Conservation (phyloP, 768 basidiomycete species). For the Pisolithus albus region DNA sequence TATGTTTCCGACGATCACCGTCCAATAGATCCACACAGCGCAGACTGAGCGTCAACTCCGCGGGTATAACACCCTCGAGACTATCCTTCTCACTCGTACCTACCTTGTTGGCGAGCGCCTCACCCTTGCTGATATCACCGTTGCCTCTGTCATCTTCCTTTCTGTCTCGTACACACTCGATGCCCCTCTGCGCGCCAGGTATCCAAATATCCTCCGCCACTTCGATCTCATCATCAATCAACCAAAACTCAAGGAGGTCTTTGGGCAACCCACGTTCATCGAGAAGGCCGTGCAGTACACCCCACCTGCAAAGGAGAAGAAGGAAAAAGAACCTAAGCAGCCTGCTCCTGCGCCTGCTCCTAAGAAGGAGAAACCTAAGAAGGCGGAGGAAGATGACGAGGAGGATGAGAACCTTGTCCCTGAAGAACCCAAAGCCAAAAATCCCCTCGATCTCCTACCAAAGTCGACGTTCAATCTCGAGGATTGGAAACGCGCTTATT, state of each 20-base stretch:
- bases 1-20: neutral
- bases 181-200: conserved; percentile 52
- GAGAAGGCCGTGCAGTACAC: conserved; percentile 69
- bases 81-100: conserved; percentile 69
- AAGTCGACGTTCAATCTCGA: conserved; percentile 85
- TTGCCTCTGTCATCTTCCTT: conserved; percentile 54
- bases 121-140: conserved; percentile 80
- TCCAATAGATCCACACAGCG: conserved; percentile 48
- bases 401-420: conserved; percentile 72
- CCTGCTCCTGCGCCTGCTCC: no score
- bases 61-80: conserved; percentile 62
- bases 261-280: conserved; percentile 48
- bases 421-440: conserved; percentile 85
- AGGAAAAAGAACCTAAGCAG: conserved; percentile 35
- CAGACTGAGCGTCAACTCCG: conserved; percentile 49
- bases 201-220: conserved; percentile 77
- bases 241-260: conserved; percentile 62
- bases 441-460: conserved; percentile 88
- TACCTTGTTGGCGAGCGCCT: conserved; percentile 93
- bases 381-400: conserved; percentile 53
- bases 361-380: conserved; percentile 60
- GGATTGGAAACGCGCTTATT: conserved; percentile 97
- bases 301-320: conserved; percentile 73
- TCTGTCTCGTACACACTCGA: conserved; percentile 57
- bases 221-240: conserved; percentile 86